Percentiles rank a stretch among this genome's conserved stretches.
Evolutionary conservation across 1,139 yeast genomes (phyloP).

Genomic region (Debaryomyces udenii): DNA sequence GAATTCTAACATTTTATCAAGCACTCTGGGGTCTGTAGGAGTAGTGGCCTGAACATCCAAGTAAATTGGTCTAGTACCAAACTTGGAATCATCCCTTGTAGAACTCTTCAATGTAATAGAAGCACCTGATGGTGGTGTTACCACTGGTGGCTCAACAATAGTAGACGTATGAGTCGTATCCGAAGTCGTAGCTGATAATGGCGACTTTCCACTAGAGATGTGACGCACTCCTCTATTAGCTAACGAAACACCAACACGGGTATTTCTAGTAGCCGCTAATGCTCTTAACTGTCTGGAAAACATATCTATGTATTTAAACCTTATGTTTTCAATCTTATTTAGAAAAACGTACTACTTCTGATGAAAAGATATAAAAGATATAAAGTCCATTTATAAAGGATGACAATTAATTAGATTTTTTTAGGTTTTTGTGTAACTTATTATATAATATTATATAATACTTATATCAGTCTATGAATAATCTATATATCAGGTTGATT

Average conservation of each 20-base stretch:
- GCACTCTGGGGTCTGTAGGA: constrained; percentile 95
- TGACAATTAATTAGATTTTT: neutral
- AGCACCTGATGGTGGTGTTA: constrained; percentile 49
- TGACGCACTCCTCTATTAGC: constrained; percentile 10
- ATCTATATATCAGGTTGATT: constrained; percentile 1
- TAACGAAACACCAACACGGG: constrained; percentile 2
- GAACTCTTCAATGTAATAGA: constrained; percentile 46
- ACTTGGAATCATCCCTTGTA: constrained; percentile 47
- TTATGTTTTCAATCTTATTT: neutral
- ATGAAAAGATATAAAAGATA: too few species aligned
- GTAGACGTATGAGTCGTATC: constrained; percentile 23
- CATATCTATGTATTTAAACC: constrained; percentile 8
- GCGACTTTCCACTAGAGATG: constrained; percentile 12
- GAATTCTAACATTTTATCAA: constrained; percentile 90
- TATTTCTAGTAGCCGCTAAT: constrained; percentile 5
- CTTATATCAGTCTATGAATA: neutral
- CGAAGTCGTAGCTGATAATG: constrained; percentile 19
- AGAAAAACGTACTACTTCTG: neutral
- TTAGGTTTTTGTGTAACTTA: neutral
- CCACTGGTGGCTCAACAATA: constrained; percentile 21
- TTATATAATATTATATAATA: neutral
- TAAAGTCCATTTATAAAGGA: neutral
- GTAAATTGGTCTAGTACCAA: constrained; percentile 84
- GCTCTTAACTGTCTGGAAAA: constrained; percentile 11
- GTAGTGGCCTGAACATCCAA: constrained; percentile 98